A percentile compares a stretch with the other conserved stretches of the same genome.
Conservation (phyloP, 805 yeast species). For the Tanozyma kutaoensis region DNA sequence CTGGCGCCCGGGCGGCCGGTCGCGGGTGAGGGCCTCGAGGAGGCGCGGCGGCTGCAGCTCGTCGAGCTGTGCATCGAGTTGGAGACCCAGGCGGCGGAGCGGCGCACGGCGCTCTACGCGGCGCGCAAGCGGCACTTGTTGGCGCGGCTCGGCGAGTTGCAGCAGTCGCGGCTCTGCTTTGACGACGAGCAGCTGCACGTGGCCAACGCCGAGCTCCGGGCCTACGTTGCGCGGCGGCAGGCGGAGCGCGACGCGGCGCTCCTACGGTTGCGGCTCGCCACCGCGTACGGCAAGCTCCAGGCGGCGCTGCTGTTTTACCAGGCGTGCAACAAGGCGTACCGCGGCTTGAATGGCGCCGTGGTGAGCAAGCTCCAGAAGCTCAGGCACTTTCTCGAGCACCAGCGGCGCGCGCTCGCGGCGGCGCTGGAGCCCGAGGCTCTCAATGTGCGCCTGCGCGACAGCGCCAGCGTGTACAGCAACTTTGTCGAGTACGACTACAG, state of each 20-base stretch:
- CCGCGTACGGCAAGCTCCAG: slow-evolving; percentile 19
- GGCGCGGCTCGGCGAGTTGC: slow-evolving; percentile 11
- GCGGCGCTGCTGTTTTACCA: slow-evolving; percentile 19
- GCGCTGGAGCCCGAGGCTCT: slow-evolving; percentile 5
- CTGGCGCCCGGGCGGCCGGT: neutral
- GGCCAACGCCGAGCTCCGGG: slow-evolving; percentile 15
- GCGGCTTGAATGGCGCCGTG: slow-evolving; percentile 13
- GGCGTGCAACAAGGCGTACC: slow-evolving; percentile 21
- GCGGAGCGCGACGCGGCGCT: slow-evolving; percentile 18
- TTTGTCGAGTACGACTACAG: slow-evolving; percentile 15
- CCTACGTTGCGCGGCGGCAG: slow-evolving; percentile 8
- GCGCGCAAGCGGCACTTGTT: slow-evolving; percentile 12
- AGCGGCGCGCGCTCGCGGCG: slow-evolving; percentile 7
- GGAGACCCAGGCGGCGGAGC: slow-evolving; percentile 5
- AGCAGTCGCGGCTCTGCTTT: slow-evolving; percentile 12
- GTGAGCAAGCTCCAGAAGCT: slow-evolving; percentile 24
- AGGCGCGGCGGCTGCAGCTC: slow-evolving; percentile 10
- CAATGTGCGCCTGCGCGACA: slow-evolving; percentile 9
- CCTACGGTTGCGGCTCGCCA: slow-evolving; percentile 15
- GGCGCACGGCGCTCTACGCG: slow-evolving; percentile 10
- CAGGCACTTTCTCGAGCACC: slow-evolving; percentile 24
- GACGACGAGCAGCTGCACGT: slow-evolving; percentile 6
- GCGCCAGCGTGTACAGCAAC: slow-evolving; percentile 14
- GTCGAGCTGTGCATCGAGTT: slow-evolving; percentile 6
- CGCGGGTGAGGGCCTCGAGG: neutral